Evolutionary conservation across 805 yeast genomes (phyloP).

Genomic region (Saccharomycopsis babjevae): DNA sequence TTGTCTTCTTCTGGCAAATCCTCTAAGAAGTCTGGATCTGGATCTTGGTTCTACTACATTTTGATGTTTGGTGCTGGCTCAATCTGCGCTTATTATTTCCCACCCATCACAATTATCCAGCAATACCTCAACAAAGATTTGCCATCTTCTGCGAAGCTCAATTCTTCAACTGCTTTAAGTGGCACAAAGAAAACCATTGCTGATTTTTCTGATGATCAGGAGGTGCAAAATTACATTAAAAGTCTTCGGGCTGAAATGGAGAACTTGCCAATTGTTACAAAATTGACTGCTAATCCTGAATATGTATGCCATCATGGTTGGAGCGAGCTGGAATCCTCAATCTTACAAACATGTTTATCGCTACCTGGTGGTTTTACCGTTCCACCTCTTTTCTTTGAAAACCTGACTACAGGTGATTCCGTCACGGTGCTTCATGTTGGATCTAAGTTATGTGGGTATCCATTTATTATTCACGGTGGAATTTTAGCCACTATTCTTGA

Average conservation of each 20-base stretch:
- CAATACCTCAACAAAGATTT: conserved; percentile 20
- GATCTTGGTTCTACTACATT: conserved; percentile 15
- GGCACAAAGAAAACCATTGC: not conserved
- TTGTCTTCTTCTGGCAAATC: not conserved
- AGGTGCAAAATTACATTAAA: conserved; percentile 24
- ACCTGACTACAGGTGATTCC: conserved; percentile 41
- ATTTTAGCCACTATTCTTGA: conserved; percentile 71
- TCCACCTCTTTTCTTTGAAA: conserved; percentile 51
- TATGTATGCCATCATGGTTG: conserved; percentile 30
- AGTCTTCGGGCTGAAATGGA: conserved; percentile 38
- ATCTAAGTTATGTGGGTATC: conserved; percentile 72
- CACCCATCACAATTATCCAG: conserved; percentile 27
- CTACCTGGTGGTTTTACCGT: conserved; percentile 75
- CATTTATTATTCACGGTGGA: conserved; percentile 84
- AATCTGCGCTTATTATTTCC: conserved; percentile 27
- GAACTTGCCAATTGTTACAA: conserved; percentile 40
- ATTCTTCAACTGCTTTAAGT: not conserved
- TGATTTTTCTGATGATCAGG: conserved; percentile 20
- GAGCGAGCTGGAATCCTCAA: conserved; percentile 26
- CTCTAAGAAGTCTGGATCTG: not conserved
- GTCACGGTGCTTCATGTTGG: conserved; percentile 70
- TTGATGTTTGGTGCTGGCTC: conserved; percentile 28
- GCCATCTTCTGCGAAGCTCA: conserved; percentile 9
- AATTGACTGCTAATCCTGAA: conserved; percentile 31
- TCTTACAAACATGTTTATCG: conserved; percentile 31